Evolutionary conservation across 805 yeast genomes (phyloP).

Genomic region (Candida montana): DNA sequence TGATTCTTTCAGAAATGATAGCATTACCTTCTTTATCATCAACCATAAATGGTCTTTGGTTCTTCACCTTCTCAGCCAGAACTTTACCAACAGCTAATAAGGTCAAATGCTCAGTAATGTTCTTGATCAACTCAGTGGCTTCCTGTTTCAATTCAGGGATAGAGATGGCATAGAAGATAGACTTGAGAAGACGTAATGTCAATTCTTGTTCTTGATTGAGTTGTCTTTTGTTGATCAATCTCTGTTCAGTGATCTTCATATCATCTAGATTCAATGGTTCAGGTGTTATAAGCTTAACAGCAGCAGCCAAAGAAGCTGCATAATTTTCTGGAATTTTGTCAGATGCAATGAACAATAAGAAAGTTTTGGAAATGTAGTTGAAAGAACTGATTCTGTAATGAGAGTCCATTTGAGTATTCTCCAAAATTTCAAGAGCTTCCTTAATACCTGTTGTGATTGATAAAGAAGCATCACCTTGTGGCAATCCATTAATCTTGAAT

Average conservation of each 20-base stretch:
- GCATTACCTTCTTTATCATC: conserved; percentile 76
- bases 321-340: conserved; percentile 35
- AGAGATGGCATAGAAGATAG: conserved; percentile 71
- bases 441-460: conserved; percentile 80
- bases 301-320: conserved; percentile 41
- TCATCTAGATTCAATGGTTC: conserved; percentile 31
- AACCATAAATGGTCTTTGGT: conserved; percentile 65
- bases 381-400: conserved; percentile 78
- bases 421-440: conserved; percentile 70
- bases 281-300: conserved; percentile 37
- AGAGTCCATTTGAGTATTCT: conserved; percentile 49
- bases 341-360: conserved; percentile 58
- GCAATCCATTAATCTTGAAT: conserved; percentile 66
- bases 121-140: conserved; percentile 55
- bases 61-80: conserved; percentile 59
- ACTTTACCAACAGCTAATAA: conserved; percentile 73
- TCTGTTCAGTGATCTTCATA: conserved; percentile 32
- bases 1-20: conserved; percentile 59
- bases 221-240: conserved; percentile 42
- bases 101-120: conserved; percentile 74
- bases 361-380: conserved; percentile 58
- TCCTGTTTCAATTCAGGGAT: conserved; percentile 67
- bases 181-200: conserved; percentile 57
- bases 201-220: conserved; percentile 61
- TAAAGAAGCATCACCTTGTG: conserved; percentile 51